Conservation (phyloP, 2,329 filamentous ascomycete genomes). For the Daldinia sp. region DNA sequence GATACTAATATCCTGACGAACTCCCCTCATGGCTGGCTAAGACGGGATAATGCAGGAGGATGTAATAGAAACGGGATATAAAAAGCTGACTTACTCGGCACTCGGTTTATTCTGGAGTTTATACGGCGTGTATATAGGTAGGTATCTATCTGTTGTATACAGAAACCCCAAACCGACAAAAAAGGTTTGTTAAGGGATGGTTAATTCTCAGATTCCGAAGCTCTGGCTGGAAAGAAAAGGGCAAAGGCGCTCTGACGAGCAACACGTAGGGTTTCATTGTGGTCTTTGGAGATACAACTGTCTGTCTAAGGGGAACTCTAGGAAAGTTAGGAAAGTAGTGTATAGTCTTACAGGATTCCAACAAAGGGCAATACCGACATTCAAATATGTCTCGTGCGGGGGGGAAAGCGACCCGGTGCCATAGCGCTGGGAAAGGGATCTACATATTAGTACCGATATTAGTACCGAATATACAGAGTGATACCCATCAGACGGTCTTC, state of each 20-base stretch:
- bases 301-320: conserved; percentile 2
- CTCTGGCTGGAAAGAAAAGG: conserved; percentile 22
- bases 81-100: conserved; percentile 7
- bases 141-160: conserved; percentile 20
- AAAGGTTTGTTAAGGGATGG: conserved; percentile 2
- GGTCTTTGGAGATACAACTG: conserved; percentile 8
- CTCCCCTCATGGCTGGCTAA: conserved; percentile 20
- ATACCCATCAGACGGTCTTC: conserved; percentile 17
- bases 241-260: conserved; percentile 29
- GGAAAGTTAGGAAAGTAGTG: background rate
- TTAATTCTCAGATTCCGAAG: conserved; percentile 24
- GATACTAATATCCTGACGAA: conserved; percentile 16
- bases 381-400: conserved; percentile 13
- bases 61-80: conserved; percentile 20
- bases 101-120: conserved; percentile 7
- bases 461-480: conserved; percentile 2
- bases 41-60: conserved; percentile 22
- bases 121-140: conserved; percentile 10
- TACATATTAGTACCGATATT: conserved; percentile 12
- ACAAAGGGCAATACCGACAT: conserved; percentile 2
- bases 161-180: conserved; percentile 13
- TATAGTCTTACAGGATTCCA: background rate
- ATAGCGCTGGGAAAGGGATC: conserved; percentile 18
- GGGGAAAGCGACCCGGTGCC: conserved; percentile 16
- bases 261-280: conserved; percentile 19